Evolutionary conservation across 202 grass and related monocot species (phyloP).

Genomic region (Brachypodium distachyon): DNA sequence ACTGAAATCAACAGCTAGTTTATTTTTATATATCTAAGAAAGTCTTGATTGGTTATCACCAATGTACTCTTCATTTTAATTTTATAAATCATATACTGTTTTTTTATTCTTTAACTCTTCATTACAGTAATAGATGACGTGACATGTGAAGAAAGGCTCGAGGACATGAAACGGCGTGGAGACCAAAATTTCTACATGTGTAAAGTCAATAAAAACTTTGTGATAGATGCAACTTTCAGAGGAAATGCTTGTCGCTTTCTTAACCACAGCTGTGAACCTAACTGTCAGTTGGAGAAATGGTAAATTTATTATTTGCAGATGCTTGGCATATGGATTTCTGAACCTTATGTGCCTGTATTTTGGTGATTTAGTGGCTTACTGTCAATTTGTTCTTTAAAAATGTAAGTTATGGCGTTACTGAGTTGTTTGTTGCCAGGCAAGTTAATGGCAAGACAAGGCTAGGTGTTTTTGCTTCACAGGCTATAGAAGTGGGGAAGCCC

Average conservation of each 20-base stretch:
- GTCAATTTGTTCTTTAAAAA: background rate
- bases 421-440: constrained; percentile 34
- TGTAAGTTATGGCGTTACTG: background rate
- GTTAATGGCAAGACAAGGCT: constrained; percentile 57
- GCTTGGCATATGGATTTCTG: background rate
- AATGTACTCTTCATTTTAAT: background rate
- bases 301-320: constrained; percentile 8
- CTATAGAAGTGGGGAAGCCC: constrained; percentile 44
- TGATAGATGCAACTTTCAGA: constrained; percentile 86
- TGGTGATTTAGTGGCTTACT: background rate
- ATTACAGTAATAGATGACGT: constrained; percentile 72
- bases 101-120: background rate
- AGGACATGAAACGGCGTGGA: constrained; percentile 57
- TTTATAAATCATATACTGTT: background rate
- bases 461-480: constrained; percentile 58
- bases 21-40: background rate
- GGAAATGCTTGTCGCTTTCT: constrained; percentile 89
- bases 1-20: background rate
- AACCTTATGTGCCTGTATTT: background rate
- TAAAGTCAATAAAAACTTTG: constrained; percentile 77
- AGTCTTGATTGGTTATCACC: background rate
- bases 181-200: constrained; percentile 92
- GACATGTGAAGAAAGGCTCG: constrained; percentile 61
- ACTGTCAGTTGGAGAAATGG: constrained; percentile 88
- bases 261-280: constrained; percentile 85